phyloP scores from a whole-genome alignment of 2,329 filamentous ascomycete genomes.

The Stagonosporopsis chrysanthemi region DNA sequence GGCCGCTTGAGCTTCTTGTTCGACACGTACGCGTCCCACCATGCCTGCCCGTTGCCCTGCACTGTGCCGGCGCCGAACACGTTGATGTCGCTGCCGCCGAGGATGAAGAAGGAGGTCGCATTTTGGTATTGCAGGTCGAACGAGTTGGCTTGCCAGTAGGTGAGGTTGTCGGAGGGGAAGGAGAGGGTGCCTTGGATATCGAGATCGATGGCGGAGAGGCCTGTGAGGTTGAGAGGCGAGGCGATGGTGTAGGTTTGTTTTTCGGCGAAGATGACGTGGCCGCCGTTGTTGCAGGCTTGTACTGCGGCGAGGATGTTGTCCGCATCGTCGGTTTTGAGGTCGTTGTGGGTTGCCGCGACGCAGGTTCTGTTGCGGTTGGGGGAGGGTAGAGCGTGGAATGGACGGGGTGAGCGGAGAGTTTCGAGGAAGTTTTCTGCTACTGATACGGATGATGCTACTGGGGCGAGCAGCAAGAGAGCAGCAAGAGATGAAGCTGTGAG shows the following conservation, averaged over 20 bases:
- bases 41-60: constrained; percentile 66
- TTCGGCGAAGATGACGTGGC: constrained; percentile 22
- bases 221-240: constrained; percentile 20
- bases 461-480: constrained; percentile 11
- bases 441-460: constrained; percentile 11
- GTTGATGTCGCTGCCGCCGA: constrained; percentile 68
- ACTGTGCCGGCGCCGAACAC: constrained; percentile 64
- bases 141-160: constrained; percentile 21
- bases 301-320: constrained; percentile 18
- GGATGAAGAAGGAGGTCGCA: constrained; percentile 67
- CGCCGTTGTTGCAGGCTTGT: constrained; percentile 21
- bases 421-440: constrained; percentile 23
- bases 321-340: constrained; percentile 18
- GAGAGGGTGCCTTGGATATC: constrained; percentile 23
- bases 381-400: constrained; percentile 18
- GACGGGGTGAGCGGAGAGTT: constrained; percentile 22
- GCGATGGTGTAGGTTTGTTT: constrained; percentile 20
- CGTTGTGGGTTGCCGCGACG: constrained; percentile 21
- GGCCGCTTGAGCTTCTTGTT: constrained; percentile 20
- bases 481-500: constrained; percentile 1
- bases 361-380: constrained; percentile 25
- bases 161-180: constrained; percentile 14
- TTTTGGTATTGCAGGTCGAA: constrained; percentile 61
- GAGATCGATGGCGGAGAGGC: constrained; percentile 18
- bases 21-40: constrained; percentile 34